Conservation (phyloP, 129 eudicot genomes). For the Tanacetum coccineum region DNA sequence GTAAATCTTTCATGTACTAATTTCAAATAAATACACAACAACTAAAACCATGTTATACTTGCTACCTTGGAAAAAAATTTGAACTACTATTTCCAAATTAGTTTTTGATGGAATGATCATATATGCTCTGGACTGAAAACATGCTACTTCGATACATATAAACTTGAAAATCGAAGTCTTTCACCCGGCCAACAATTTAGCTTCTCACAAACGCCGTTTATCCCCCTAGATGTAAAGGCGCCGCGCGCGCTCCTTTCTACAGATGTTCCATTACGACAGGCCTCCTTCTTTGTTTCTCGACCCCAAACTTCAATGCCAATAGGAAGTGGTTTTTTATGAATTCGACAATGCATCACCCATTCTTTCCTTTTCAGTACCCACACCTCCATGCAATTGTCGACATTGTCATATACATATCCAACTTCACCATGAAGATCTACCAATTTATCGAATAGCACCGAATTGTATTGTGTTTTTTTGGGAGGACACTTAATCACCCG, state of each 20-base stretch:
- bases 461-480: not conserved
- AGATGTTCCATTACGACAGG: not conserved
- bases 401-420: not conserved
- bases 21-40: too few species aligned
- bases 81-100: too few species aligned
- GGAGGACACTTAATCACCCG: not conserved
- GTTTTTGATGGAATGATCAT: not conserved
- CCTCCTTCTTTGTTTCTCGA: conserved; percentile 7
- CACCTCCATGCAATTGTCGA: not conserved
- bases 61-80: too few species aligned
- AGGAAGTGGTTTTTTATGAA: not conserved
- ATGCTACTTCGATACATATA: not conserved
- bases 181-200: not conserved
- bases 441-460: not conserved
- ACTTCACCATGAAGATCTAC: conserved; percentile 9
- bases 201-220: not conserved
- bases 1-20: too few species aligned
- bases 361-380: conserved; percentile 8
- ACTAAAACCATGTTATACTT: too few species aligned
- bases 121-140: not conserved
- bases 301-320: not conserved
- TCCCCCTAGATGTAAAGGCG: not conserved
- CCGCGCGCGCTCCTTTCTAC: not conserved
- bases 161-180: not conserved
- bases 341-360: not conserved